Percentiles rank a stretch among this genome's conserved stretches.
These are phyloP conservation scores for Naumovozyma dairenensis DNA, from an alignment of 805 yeast species.

Conservation along the genomic window DNA sequence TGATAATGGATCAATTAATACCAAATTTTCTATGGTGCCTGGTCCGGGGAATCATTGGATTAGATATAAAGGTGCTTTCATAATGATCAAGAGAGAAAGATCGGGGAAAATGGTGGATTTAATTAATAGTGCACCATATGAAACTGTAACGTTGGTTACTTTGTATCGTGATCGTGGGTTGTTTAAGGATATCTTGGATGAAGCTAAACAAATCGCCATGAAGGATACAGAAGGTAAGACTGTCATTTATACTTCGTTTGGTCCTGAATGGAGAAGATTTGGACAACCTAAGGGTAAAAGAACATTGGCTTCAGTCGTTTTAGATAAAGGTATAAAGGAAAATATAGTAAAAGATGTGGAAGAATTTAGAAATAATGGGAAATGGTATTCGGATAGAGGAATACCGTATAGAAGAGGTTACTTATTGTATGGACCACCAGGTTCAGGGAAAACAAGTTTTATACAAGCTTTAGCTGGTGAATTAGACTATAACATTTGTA, in stretches of 20 bases:
- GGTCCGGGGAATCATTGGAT: conserved; percentile 95
- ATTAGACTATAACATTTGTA: conserved; percentile 89
- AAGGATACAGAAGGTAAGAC: conserved; percentile 85
- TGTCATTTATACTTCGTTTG: conserved; percentile 88
- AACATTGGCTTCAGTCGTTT: conserved; percentile 70
- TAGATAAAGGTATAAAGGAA: conserved; percentile 68
- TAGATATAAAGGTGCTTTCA: conserved; percentile 75
- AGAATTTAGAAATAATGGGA: conserved; percentile 70
- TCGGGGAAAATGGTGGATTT: conserved; percentile 81
- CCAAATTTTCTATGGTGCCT: conserved; percentile 85
- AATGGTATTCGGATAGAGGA: conserved; percentile 94
- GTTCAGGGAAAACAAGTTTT: conserved; percentile 91
- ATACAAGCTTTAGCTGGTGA: conserved; percentile 97
- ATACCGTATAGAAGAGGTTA: conserved; percentile 96
- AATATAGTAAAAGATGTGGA: conserved; percentile 57
- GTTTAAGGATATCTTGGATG: conserved; percentile 61
- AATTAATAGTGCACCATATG: conserved; percentile 89
- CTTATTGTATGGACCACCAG: conserved; percentile 92
- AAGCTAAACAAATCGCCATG: conserved; percentile 78
- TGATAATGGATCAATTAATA: conserved; percentile 82
- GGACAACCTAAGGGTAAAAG: conserved; percentile 91
- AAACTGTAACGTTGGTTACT: conserved; percentile 90
- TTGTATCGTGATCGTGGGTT: conserved; percentile 68
- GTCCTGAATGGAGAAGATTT: conserved; percentile 98
- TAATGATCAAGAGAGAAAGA: conserved; percentile 82